Evolutionary conservation across 2,329 filamentous ascomycete genomes (phyloP).

Genomic region (Didymosphaeria variabile): DNA sequence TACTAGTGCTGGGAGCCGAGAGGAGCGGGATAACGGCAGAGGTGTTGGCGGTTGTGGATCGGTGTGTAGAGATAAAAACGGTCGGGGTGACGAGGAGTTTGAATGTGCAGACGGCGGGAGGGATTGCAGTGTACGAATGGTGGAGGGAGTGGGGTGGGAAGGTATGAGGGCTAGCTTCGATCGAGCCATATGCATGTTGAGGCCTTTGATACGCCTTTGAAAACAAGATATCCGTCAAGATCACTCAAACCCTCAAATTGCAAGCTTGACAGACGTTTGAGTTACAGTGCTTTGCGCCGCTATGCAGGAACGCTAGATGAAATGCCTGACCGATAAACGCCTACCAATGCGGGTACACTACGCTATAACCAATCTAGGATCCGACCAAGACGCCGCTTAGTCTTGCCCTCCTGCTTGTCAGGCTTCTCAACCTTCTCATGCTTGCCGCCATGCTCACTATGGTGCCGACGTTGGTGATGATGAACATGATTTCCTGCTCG

Average conservation of each 20-base stretch:
- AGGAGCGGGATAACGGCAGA: slow-evolving; percentile 60
- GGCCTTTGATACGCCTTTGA: no score
- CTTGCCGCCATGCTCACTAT: not conserved
- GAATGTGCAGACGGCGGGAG: slow-evolving; percentile 65
- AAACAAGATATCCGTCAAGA: not conserved
- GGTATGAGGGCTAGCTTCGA: not conserved
- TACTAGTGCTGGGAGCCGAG: slow-evolving; percentile 61
- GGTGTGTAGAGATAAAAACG: slow-evolving; percentile 63
- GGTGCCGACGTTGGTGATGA: not conserved
- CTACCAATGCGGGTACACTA: not conserved
- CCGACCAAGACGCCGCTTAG: slow-evolving; percentile 3
- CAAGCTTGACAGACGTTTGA: not conserved
- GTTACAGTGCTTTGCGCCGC: not conserved
- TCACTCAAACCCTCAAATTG: no score
- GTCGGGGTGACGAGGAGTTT: slow-evolving; percentile 62
- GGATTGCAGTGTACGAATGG: slow-evolving; percentile 62
- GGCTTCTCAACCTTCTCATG: not conserved
- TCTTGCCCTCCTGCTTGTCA: slow-evolving; percentile 1
- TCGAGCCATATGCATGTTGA: no score
- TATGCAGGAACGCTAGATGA: not conserved
- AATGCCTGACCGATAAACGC: not conserved
- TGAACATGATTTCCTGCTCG: not conserved
- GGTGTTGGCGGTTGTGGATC: slow-evolving; percentile 59
- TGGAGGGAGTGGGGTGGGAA: slow-evolving; percentile 52
- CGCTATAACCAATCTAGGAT: slow-evolving; percentile 7